Evolutionary conservation across 768 basidiomycete species (phyloP).

Genomic region (Chlorophyllum brunneum): DNA sequence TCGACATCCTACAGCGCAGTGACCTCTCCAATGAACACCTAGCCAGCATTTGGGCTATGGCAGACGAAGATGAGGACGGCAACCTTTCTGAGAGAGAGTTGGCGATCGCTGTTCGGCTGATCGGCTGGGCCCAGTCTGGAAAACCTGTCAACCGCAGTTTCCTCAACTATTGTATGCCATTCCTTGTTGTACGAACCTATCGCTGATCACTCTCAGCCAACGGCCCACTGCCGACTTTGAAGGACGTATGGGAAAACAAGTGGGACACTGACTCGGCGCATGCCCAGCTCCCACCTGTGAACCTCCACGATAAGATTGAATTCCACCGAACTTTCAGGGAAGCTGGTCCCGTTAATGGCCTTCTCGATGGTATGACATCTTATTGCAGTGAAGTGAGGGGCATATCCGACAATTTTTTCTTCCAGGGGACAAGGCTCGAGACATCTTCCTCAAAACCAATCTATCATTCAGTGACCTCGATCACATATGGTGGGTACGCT

Average conservation of each 20-base stretch:
- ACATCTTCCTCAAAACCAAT: constrained; percentile 59
- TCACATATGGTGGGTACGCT: constrained; percentile 51
- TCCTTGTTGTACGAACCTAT: background rate
- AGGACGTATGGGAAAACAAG: constrained; percentile 12
- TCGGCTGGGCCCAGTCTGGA: constrained; percentile 19
- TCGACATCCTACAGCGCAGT: constrained; percentile 17
- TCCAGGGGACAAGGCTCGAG: constrained; percentile 54
- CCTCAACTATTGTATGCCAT: constrained; percentile 13
- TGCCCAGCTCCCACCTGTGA: constrained; percentile 35
- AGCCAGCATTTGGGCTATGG: constrained; percentile 15
- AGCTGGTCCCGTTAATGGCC: constrained; percentile 46
- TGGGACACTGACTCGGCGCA: constrained; percentile 5
- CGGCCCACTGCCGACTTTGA: constrained; percentile 13
- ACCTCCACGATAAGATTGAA: constrained; percentile 37
- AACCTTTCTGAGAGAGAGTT: constrained; percentile 15
- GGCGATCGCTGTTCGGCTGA: constrained; percentile 17
- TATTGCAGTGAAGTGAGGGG: no score
- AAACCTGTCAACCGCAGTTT: constrained; percentile 11
- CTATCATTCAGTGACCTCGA: constrained; percentile 56
- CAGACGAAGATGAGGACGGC: constrained; percentile 17
- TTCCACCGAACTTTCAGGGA: constrained; percentile 51
- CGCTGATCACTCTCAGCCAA: background rate
- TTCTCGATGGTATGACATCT: constrained; percentile 43
- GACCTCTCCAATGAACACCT: constrained; percentile 14
- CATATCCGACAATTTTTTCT: no score